phyloP scores from a whole-genome alignment of 2,329 filamentous ascomycete species.

The Fusarium udum region DNA sequence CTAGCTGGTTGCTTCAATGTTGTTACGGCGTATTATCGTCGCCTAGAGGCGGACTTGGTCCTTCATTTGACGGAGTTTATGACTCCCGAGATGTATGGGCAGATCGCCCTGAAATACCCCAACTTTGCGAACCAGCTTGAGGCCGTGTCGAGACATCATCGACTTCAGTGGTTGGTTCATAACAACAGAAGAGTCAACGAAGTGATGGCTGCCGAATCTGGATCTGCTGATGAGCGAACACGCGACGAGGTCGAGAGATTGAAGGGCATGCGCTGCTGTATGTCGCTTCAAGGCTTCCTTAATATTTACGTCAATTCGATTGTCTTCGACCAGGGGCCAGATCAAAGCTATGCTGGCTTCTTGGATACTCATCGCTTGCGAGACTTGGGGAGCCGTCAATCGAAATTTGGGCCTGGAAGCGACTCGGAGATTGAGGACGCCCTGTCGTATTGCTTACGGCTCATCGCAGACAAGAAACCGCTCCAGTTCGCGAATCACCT shows the following conservation, averaged over 20 bases:
- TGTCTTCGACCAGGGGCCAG: no score
- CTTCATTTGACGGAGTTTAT: neutral
- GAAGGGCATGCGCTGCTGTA: no score
- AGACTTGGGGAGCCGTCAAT: rapidly evolving
- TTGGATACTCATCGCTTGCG: no score
- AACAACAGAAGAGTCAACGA: neutral
- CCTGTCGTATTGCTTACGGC: neutral
- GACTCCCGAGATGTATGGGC: neutral
- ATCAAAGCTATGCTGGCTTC: no score
- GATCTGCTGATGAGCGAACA: no score
- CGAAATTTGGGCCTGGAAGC: rapidly evolving
- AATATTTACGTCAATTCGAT: no score
- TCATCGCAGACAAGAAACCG: neutral
- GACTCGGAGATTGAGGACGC: neutral
- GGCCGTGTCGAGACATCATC: neutral
- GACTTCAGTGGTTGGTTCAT: neutral
- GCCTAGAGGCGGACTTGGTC: neutral
- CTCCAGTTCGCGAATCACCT: neutral
- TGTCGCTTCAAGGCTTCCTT: no score
- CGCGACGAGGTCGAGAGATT: no score
- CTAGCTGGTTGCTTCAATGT: slow-evolving; percentile 2
- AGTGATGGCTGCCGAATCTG: neutral
- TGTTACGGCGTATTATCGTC: rapidly evolving
- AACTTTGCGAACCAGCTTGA: neutral
- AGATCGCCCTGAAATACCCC: neutral